Evolutionary conservation across 2,329 filamentous ascomycete species (phyloP).

Genomic region (Achaetomium macrosporum): DNA sequence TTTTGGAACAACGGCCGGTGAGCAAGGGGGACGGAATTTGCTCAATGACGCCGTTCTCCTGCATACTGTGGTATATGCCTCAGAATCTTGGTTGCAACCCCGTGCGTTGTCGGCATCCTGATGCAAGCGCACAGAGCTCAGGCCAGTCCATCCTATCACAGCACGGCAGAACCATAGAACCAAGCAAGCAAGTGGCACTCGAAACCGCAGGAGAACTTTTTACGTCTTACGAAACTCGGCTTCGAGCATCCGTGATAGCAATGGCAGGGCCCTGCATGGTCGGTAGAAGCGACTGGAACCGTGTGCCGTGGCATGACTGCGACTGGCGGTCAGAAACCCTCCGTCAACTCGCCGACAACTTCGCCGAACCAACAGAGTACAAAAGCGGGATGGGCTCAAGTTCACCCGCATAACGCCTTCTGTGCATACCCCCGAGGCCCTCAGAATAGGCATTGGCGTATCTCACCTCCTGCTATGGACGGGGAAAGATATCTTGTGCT

Average conservation of each 20-base stretch:
- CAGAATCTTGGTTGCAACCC: conserved; percentile 20
- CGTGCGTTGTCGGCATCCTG: conserved; percentile 19
- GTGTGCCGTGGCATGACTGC: too few relatives aligned
- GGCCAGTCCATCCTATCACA: conserved; percentile 17
- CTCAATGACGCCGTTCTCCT: conserved; percentile 19
- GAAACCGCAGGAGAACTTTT: not conserved
- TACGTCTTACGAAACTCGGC: not conserved
- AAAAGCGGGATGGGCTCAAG: too few relatives aligned
- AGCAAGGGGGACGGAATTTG: conserved; percentile 17
- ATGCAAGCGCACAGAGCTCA: conserved; percentile 24
- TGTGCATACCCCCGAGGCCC: too few relatives aligned
- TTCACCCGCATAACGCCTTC: too few relatives aligned
- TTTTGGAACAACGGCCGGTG: conserved; percentile 9
- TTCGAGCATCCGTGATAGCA: not conserved
- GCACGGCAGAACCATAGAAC: conserved; percentile 7
- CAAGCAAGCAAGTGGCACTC: conserved; percentile 3
- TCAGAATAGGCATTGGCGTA: too few relatives aligned
- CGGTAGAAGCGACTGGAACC: too few relatives aligned
- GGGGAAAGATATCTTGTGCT: too few relatives aligned
- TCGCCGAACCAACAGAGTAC: too few relatives aligned
- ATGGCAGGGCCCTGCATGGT: too few relatives aligned
- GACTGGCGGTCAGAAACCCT: too few relatives aligned
- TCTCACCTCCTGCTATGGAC: too few relatives aligned
- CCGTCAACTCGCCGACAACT: too few relatives aligned
- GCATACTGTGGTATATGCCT: conserved; percentile 12